A percentile compares a stretch with the other conserved stretches of the same genome.
These are phyloP conservation scores for Friedmanniomyces endolithicus DNA, from an alignment of 495 filamentous ascomycete genomes.

Conservation along the genomic window DNA sequence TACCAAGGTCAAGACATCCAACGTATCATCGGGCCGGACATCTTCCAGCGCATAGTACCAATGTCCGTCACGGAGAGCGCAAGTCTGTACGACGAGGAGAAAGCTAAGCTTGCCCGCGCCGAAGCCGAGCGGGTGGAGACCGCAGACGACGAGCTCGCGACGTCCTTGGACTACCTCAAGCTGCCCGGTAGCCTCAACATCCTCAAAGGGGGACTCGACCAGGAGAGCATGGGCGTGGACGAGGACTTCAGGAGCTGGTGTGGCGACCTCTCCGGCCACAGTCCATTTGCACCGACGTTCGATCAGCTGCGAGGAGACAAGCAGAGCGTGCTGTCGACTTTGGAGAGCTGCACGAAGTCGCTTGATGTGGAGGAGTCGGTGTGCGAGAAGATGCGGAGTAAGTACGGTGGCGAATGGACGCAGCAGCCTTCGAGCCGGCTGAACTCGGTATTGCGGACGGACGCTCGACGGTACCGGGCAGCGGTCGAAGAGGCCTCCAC, in stretches of 20 bases:
- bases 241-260: constrained; percentile 91
- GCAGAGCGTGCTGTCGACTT: constrained; percentile 49
- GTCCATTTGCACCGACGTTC: constrained; percentile 61
- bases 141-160: constrained; percentile 88
- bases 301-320: constrained; percentile 68
- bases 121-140: constrained; percentile 85
- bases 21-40: constrained; percentile 88
- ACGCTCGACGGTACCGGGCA: constrained; percentile 73
- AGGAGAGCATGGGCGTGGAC: constrained; percentile 69
- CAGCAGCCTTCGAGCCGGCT: constrained; percentile 88
- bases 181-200: constrained; percentile 81
- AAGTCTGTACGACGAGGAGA: constrained; percentile 95
- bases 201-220: constrained; percentile 83
- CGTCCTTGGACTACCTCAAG: constrained; percentile 86
- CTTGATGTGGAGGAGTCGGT: constrained; percentile 94
- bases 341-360: constrained; percentile 74
- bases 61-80: constrained; percentile 94
- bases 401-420: constrained; percentile 92
- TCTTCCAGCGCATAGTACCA: constrained; percentile 93
- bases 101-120: constrained; percentile 86
- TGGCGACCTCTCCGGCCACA: constrained; percentile 74
- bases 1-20: constrained; percentile 97
- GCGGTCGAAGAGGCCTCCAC: constrained; percentile 79
- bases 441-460: constrained; percentile 72
- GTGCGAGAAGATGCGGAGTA: constrained; percentile 97